Evolutionary conservation across 2,329 filamentous ascomycete species (phyloP), one percentile per base, ranked within the genome.

Genomic region (Phialophora verrucosa): DNA sequence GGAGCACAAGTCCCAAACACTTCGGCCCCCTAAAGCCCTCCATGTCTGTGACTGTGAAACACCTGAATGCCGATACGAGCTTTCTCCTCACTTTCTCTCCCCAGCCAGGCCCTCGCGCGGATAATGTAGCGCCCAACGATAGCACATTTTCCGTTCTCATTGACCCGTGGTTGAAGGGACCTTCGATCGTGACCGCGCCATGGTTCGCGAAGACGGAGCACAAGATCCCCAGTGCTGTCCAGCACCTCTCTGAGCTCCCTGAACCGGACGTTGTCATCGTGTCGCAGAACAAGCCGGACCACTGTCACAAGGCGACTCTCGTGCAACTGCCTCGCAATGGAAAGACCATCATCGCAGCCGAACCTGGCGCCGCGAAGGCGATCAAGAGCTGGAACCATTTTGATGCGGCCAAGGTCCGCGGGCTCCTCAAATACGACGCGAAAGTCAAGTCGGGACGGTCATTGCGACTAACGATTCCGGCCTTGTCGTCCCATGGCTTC

Each of bases 351-450:
- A 88, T 92, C 56, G 80, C 91, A 4, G 88, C 89, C 17, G 88
- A 88, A 63, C 85, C 88, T 3, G 79, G 83, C 3, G 87, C 90
- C 3, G 89, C 89, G 42, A 87, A 84, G 70, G 80, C 85, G 66
- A 91, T 92, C 61, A 82, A 81, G 63, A 82, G 85, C 64, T 92
- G 90, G 89, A 87, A 87, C 63, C 83, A 91, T 75, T 92, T 92
- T 73, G 83, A 86, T 60, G 77, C 81, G 25, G 77, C 80, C 38
- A 73, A 73, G 38, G 78, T 85, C 29, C 77, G 80, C 49, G 72
- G 78, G 17, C 71, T 86, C 20, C 74, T 76, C 20, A 78, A 78
- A 56, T 85, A 81, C 69, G 76, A 77, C 44, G 71, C 77, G 29
- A 76, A 77, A 44, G 77, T 79, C 42, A 74, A 73, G 2, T 72